phyloP scores from a whole-genome alignment of 345 rosid genomes.

The Pistacia atlantica region DNA sequence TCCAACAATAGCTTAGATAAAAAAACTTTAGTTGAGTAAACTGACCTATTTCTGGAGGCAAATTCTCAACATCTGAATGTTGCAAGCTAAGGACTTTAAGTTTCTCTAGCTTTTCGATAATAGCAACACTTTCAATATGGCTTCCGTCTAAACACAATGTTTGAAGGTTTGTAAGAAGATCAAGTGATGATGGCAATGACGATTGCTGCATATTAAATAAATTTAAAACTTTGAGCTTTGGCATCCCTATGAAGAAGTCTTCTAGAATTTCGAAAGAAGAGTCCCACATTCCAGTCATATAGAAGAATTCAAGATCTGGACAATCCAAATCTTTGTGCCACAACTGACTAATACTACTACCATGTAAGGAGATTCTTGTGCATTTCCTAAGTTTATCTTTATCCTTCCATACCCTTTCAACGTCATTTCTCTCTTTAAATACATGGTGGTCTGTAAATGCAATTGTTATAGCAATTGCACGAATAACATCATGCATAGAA shows the following conservation, averaged over 20 bases:
- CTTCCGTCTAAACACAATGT: not conserved
- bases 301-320: not conserved
- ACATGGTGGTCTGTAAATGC: too few relatives aligned
- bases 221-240: not conserved
- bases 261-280: too few relatives aligned
- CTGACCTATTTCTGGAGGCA: not conserved
- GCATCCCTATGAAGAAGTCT: not conserved
- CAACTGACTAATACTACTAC: too few relatives aligned
- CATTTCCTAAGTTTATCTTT: too few relatives aligned
- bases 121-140: not conserved
- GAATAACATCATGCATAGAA: too few relatives aligned
- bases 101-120: not conserved
- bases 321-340: not conserved
- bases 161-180: not conserved
- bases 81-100: not conserved
- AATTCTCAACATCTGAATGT: rapidly evolving
- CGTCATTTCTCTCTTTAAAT: too few relatives aligned
- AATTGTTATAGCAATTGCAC: too few relatives aligned
- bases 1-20: not conserved
- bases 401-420: too few relatives aligned
- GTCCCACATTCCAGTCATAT: not conserved
- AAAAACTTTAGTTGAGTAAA: not conserved
- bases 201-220: too few relatives aligned
- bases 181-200: not conserved
- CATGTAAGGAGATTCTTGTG: too few relatives aligned